Conservation (phyloP, 202 grass and related monocot species). For the Setaria viridis region DNA sequence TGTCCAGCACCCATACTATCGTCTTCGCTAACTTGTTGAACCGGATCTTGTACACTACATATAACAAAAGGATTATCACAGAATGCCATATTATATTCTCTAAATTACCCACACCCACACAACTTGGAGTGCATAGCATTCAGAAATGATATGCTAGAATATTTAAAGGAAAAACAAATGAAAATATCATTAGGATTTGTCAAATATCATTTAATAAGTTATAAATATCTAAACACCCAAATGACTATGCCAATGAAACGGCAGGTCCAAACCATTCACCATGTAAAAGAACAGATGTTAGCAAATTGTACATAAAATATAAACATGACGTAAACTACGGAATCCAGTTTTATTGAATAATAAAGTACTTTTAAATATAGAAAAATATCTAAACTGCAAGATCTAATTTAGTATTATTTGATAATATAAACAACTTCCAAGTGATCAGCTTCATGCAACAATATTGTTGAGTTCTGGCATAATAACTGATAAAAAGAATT, state of each 20-base stretch:
- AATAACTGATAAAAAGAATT: constrained; percentile 12
- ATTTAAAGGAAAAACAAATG: not conserved
- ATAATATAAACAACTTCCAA: constrained; percentile 7
- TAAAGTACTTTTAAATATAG: not conserved
- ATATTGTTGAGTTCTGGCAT: not conserved
- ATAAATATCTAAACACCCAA: not conserved
- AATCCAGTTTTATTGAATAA: constrained; percentile 13
- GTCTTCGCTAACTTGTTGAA: constrained; percentile 32
- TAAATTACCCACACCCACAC: not conserved
- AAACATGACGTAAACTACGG: not conserved
- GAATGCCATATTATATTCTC: not conserved
- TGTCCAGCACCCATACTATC: constrained; percentile 43
- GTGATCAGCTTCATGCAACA: not conserved
- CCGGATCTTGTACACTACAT: constrained; percentile 56
- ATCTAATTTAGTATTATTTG: constrained; percentile 5
- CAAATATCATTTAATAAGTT: not conserved
- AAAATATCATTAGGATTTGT: not conserved
- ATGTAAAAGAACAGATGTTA: not conserved
- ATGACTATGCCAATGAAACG: constrained; percentile 10
- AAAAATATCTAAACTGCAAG: not conserved
- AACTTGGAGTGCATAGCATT: not conserved
- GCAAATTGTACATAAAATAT: not conserved
- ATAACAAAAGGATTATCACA: constrained; percentile 38
- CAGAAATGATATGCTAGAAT: not conserved
- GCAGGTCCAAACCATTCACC: not conserved